Percentiles rank a stretch among this genome's conserved stretches.
Evolutionary conservation across 2,329 filamentous ascomycete genomes (phyloP).

Genomic region (Penicillium sp.): DNA sequence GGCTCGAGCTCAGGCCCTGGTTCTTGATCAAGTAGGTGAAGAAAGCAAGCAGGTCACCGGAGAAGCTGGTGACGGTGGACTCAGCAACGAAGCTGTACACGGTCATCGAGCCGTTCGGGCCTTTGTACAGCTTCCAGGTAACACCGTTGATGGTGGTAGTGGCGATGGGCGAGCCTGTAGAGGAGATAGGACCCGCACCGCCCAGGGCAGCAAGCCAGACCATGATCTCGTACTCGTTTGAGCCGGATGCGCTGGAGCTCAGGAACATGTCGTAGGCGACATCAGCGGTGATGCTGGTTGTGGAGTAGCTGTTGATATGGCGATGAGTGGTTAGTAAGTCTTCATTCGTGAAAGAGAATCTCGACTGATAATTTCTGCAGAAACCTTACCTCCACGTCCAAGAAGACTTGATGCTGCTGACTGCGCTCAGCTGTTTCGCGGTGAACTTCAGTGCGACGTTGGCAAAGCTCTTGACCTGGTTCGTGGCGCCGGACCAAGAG

Average conservation of each 20-base stretch:
- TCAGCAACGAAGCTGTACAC: slow-evolving; percentile 63
- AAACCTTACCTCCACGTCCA: slow-evolving; percentile 47
- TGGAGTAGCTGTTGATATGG: slow-evolving; percentile 46
- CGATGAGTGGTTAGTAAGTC: neutral
- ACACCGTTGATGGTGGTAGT: slow-evolving; percentile 56
- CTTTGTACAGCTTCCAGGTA: slow-evolving; percentile 61
- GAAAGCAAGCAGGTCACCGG: slow-evolving; percentile 60
- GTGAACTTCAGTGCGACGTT: slow-evolving; percentile 46
- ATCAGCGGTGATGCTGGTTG: slow-evolving; percentile 54
- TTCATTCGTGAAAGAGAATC: neutral
- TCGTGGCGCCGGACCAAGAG: slow-evolving; percentile 45
- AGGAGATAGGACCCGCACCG: slow-evolving; percentile 58
- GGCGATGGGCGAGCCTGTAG: slow-evolving; percentile 53
- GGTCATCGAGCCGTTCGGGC: slow-evolving; percentile 58
- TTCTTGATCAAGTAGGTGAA: slow-evolving; percentile 55
- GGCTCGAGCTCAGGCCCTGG: slow-evolving; percentile 37
- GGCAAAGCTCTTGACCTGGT: slow-evolving; percentile 51
- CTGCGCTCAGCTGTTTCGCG: slow-evolving; percentile 32
- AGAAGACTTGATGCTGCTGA: slow-evolving; percentile 47
- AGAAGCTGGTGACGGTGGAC: slow-evolving; percentile 54
- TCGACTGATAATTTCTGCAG: too few species aligned
- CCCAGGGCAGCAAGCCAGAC: slow-evolving; percentile 63
- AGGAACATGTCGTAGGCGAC: slow-evolving; percentile 67
- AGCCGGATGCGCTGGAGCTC: slow-evolving; percentile 46
- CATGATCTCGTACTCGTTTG: slow-evolving; percentile 65